Conservation (phyloP, 345 rosid species). For the Populus davidiana region DNA sequence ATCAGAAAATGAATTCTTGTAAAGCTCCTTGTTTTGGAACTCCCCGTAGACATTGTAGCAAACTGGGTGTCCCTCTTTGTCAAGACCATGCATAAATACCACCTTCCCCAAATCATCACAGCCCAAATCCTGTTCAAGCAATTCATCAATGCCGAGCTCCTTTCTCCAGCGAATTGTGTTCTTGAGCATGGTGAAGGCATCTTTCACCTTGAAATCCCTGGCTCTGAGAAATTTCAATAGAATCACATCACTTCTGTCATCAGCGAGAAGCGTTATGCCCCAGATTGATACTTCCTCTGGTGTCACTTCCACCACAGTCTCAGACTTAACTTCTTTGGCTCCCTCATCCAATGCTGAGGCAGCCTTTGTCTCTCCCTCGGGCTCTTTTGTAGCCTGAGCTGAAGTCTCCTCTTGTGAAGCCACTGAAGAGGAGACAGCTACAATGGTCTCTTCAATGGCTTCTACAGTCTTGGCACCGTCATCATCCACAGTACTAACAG, state of each 20-base stretch:
- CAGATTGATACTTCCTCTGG: constrained; percentile 15
- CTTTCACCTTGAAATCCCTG: constrained; percentile 26
- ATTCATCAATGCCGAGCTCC: constrained; percentile 28
- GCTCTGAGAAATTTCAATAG: constrained; percentile 30
- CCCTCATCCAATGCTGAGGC: background rate
- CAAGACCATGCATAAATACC: constrained; percentile 31
- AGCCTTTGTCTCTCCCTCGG: background rate
- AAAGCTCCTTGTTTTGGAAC: constrained; percentile 28
- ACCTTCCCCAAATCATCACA: constrained; percentile 19
- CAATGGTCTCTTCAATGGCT: constrained; percentile 31
- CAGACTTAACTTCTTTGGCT: background rate
- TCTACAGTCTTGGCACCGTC: constrained; percentile 31
- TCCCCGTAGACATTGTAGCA: constrained; percentile 35
- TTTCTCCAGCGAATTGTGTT: constrained; percentile 33
- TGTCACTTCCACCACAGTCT: background rate
- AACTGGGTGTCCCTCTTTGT: constrained; percentile 30
- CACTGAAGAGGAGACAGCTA: constrained; percentile 21
- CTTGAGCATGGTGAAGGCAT: constrained; percentile 29
- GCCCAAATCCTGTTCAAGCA: constrained; percentile 24
- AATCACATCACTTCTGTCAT: constrained; percentile 32
- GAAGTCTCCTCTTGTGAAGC: constrained; percentile 14
- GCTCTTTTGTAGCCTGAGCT: background rate
- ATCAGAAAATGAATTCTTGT: constrained; percentile 18
- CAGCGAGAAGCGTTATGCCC: constrained; percentile 24
- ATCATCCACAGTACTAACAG: constrained; percentile 10